A percentile compares a stretch with the other conserved stretches of the same genome.
Evolutionary conservation across 192 early-diverging fungal genomes (phyloP).

Genomic region (Bifiguratus adelaidae): DNA sequence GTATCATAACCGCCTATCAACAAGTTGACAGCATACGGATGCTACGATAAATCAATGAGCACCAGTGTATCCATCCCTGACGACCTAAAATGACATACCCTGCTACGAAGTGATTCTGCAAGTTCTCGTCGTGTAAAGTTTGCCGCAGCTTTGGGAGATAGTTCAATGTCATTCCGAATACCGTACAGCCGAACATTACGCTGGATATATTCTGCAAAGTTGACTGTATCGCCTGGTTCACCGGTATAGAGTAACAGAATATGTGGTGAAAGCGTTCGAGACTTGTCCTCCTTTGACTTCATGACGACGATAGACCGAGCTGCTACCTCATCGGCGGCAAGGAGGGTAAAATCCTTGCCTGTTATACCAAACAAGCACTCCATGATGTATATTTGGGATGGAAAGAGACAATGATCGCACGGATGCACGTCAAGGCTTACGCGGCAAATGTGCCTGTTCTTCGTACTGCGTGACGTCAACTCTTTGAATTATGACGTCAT

Average conservation of each 20-base stretch:
- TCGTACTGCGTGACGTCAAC: no score
- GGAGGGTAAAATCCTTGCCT: constrained; percentile 89
- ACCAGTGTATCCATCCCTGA: neutral
- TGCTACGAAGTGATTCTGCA: constrained; percentile 73
- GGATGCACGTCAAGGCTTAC: no score
- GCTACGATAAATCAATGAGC: constrained; percentile 25
- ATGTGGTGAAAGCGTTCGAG: constrained; percentile 69
- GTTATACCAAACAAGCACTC: constrained; percentile 82
- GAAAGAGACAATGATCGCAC: no score
- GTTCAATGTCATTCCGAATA: constrained; percentile 76
- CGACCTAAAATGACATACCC: constrained; percentile 27
- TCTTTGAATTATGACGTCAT: no score
- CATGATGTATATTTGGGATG: constrained; percentile 25
- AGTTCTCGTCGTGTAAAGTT: constrained; percentile 79
- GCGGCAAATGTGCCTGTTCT: no score
- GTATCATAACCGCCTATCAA: constrained; percentile 79
- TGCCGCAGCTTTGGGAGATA: constrained; percentile 69
- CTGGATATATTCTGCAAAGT: constrained; percentile 95
- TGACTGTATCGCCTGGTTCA: constrained; percentile 84
- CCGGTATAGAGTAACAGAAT: constrained; percentile 80
- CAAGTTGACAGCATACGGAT: constrained; percentile 83
- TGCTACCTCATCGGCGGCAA: constrained; percentile 68
- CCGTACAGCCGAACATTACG: constrained; percentile 84
- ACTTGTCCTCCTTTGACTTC: constrained; percentile 91
- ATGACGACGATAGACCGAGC: constrained; percentile 81